A percentile compares a stretch with the other conserved stretches of the same genome.
Evolutionary conservation across 2,329 filamentous ascomycete species (phyloP).

Genomic region (Colletotrichum lindemuthianum): DNA sequence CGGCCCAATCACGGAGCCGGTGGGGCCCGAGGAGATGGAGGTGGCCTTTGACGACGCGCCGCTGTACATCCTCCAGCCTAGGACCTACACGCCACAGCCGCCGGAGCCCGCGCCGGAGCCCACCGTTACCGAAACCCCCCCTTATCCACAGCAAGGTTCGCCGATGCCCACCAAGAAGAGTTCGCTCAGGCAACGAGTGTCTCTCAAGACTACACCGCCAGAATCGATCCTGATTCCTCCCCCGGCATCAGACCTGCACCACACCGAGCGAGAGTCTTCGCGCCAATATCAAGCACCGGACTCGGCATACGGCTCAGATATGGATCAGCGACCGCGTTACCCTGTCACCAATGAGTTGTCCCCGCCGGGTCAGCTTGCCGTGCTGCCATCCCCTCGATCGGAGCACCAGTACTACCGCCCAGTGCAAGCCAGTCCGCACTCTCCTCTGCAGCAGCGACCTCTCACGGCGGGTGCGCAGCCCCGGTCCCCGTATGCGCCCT

Average conservation of each 20-base stretch:
- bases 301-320: slow-evolving; percentile 60
- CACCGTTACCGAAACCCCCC: slow-evolving; percentile 45
- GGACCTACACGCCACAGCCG: slow-evolving; percentile 65
- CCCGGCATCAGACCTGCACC: slow-evolving; percentile 46
- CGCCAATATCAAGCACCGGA: slow-evolving; percentile 46
- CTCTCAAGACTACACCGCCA: slow-evolving; percentile 62
- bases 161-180: slow-evolving; percentile 46
- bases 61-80: slow-evolving; percentile 65
- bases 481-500: slow-evolving; percentile 32
- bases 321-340: slow-evolving; percentile 46
- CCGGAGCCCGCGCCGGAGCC: slow-evolving; percentile 61
- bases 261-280: slow-evolving; percentile 39
- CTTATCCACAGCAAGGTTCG: slow-evolving; percentile 30
- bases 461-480: slow-evolving; percentile 59
- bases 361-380: slow-evolving; percentile 49
- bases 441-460: slow-evolving; percentile 68
- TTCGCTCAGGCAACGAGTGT: slow-evolving; percentile 65
- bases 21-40: slow-evolving; percentile 19
- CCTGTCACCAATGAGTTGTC: slow-evolving; percentile 46
- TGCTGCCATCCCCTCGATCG: slow-evolving; percentile 60
- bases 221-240: slow-evolving; percentile 65
- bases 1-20: slow-evolving; percentile 9
- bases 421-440: slow-evolving; percentile 71
- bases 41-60: slow-evolving; percentile 48
- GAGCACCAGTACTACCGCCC: slow-evolving; percentile 70